Conservation (phyloP, 2,329 filamentous ascomycete genomes). For the Didymella keratinophila region DNA sequence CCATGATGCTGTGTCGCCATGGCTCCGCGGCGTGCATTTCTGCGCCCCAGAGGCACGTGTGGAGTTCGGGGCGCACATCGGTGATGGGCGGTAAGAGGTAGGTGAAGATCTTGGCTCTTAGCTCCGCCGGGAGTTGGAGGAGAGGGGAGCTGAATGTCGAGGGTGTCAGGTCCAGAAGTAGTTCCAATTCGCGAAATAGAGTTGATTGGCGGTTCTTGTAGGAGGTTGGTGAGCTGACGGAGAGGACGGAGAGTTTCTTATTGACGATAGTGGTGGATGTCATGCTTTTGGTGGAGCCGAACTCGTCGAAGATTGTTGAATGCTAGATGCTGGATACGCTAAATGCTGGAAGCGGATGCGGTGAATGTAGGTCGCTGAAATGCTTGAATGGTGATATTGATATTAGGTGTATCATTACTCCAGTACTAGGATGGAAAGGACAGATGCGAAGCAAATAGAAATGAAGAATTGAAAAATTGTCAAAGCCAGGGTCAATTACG, state of each 20-base stretch:
- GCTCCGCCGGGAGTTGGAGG: slow-evolving; percentile 41
- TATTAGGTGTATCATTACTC: slow-evolving; percentile 12
- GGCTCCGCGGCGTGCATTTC: slow-evolving; percentile 45
- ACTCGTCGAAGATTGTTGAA: neutral
- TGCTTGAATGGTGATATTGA: neutral
- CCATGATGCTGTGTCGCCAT: slow-evolving; percentile 46
- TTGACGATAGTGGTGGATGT: slow-evolving; percentile 16
- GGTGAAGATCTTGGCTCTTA: slow-evolving; percentile 39
- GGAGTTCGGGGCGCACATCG: slow-evolving; percentile 38
- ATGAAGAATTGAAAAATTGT: neutral
- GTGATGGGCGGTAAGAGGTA: slow-evolving; percentile 35
- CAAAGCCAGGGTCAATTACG: slow-evolving; percentile 2
- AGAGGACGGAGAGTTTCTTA: slow-evolving; percentile 18
- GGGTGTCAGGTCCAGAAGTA: slow-evolving; percentile 46
- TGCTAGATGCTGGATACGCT: neutral
- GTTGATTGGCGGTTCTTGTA: slow-evolving; percentile 44
- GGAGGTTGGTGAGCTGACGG: slow-evolving; percentile 35
- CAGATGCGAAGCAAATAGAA: neutral
- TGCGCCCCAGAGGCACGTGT: slow-evolving; percentile 47
- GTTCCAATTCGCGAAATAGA: slow-evolving; percentile 45
- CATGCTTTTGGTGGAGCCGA: slow-evolving; percentile 1
- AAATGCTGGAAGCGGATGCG: neutral
- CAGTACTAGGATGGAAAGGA: neutral
- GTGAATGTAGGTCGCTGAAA: neutral
- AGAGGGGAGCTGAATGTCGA: slow-evolving; percentile 43